Conservation (phyloP, 352 stramenopile genomes). For the Phytophthora gonapodyides region DNA sequence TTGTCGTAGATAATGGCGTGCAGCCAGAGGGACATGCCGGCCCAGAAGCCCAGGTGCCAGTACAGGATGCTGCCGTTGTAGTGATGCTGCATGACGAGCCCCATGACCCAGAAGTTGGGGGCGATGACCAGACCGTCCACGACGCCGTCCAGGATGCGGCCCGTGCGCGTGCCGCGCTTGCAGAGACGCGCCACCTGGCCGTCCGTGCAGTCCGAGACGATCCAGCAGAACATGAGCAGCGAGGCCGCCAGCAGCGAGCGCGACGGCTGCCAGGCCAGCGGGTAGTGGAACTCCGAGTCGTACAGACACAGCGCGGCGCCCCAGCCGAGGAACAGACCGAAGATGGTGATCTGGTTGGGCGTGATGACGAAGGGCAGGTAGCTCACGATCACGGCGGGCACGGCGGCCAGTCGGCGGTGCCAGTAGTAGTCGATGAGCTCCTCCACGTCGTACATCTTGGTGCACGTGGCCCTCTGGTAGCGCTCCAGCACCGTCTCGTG, state of each 20-base stretch:
- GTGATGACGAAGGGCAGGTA: conserved; percentile 87
- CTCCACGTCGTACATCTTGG: conserved; percentile 90
- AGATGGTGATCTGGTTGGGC: conserved; percentile 87
- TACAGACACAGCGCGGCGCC: conserved; percentile 70
- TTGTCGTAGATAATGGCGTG: conserved; percentile 88
- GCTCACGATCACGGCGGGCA: conserved; percentile 77
- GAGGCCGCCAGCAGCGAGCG: conserved; percentile 57
- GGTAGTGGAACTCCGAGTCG: conserved; percentile 81
- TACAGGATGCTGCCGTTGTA: conserved; percentile 55
- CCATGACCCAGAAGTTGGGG: conserved; percentile 74
- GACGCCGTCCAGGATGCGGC: conserved; percentile 78
- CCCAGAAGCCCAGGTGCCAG: conserved; percentile 54
- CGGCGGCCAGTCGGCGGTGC: conserved; percentile 73
- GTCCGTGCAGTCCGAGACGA: conserved; percentile 86
- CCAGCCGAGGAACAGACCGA: conserved; percentile 76
- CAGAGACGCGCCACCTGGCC: conserved; percentile 83
- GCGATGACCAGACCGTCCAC: conserved; percentile 78
- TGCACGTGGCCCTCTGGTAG: conserved; percentile 72
- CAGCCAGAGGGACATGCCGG: conserved; percentile 75
- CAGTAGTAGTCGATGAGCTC: conserved; percentile 88
- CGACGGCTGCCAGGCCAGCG: conserved; percentile 61
- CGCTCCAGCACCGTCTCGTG: conserved; percentile 60
- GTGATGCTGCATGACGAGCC: conserved; percentile 53
- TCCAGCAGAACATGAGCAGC: conserved; percentile 82
- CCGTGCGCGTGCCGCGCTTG: conserved; percentile 80